A percentile compares a stretch with the other conserved stretches of the same genome.
phyloP scores from a whole-genome alignment of 257 asterid genomes.

The Paulownia fortunei region DNA sequence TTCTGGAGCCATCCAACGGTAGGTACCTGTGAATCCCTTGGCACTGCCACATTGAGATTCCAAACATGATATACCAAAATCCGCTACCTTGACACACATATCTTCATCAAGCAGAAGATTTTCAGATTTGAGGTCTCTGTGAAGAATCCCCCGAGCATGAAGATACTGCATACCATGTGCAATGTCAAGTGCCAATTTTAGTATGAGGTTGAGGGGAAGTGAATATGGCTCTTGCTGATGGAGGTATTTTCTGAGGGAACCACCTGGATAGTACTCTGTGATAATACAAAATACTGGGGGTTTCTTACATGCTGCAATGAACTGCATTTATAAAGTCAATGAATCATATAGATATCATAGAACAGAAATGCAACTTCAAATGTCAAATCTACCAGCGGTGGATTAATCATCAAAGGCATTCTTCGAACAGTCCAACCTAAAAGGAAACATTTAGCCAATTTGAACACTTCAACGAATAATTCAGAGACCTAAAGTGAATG shows the following conservation, averaged over 20 bases:
- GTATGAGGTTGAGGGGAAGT: slow-evolving; percentile 70
- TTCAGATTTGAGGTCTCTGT: slow-evolving; percentile 94
- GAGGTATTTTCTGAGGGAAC: slow-evolving; percentile 87
- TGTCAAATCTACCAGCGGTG: not conserved
- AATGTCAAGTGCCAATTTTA: slow-evolving; percentile 81
- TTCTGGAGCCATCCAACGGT: slow-evolving; percentile 99
- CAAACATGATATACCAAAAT: slow-evolving; percentile 93
- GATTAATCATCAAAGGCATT: no score
- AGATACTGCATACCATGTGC: slow-evolving; percentile 95
- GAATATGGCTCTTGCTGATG: slow-evolving; percentile 95
- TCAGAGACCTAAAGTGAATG: no score
- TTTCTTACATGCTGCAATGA: slow-evolving; percentile 94
- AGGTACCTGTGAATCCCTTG: slow-evolving; percentile 96
- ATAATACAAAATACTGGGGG: slow-evolving; percentile 93
- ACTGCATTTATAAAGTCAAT: slow-evolving; percentile 53
- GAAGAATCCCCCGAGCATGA: slow-evolving; percentile 89
- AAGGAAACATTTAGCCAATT: no score
- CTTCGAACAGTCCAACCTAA: no score
- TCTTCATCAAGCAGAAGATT: slow-evolving; percentile 83
- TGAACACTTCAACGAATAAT: no score
- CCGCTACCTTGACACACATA: slow-evolving; percentile 95
- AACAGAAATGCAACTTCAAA: not conserved
- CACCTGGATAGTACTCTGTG: slow-evolving; percentile 92
- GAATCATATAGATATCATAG: slow-evolving; percentile 15
- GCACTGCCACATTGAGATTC: slow-evolving; percentile 94